Base-by-base conservation (phyloP, 345 rosid genomes). In the Bruguiera parviflora region DNA sequence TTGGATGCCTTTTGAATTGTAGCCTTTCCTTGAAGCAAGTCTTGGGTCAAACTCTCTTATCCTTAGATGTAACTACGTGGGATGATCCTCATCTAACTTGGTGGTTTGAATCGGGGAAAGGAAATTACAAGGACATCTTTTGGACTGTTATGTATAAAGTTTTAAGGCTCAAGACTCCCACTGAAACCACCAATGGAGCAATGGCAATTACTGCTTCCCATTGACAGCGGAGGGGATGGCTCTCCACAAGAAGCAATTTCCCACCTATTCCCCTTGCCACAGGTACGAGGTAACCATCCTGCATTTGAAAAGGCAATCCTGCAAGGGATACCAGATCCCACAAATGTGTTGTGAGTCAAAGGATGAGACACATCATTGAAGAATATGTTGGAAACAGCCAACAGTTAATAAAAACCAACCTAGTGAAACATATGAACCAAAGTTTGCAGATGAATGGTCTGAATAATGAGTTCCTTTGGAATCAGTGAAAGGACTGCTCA, bases 181-280 rank as follows among this genome's bases (percentile, higher is more conserved):
- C 73, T 77, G 61, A 81, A 69, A 31, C 87, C 89, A 4, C 86
- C 73, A 89, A 68, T 47, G 88, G 89, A 77, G 91, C 86, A 58
- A 82, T 84, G 9, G 87, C 95, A 58, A 87, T 82, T 39, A 85
- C 87, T 32, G 84, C 67, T 20, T 89, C 89, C 24, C 74, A 71
- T 66, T 78, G 89, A 77, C 82, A 81, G 58, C 81, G 81, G 67
- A 85, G 85, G 57, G 94, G 89, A 76, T 89, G 91, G 66, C 86
- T 89, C 84, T 89, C 87, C 7, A 77, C 86, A 63, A 86, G 89
- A 76, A 89, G 80, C 72, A 85, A 70, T 73, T 81, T 84, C 18
- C 95, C 95, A 80, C 77, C 77, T 59, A 61, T 60, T 52, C 86
- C 88, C 10, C 64, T 72, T 43, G 86, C 77, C 35, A 75, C 70